A percentile compares a stretch with the other conserved stretches of the same genome.
Evolutionary conservation across 192 early-diverging fungal species (phyloP).

Genomic region (Entophlyctis luteolus): DNA sequence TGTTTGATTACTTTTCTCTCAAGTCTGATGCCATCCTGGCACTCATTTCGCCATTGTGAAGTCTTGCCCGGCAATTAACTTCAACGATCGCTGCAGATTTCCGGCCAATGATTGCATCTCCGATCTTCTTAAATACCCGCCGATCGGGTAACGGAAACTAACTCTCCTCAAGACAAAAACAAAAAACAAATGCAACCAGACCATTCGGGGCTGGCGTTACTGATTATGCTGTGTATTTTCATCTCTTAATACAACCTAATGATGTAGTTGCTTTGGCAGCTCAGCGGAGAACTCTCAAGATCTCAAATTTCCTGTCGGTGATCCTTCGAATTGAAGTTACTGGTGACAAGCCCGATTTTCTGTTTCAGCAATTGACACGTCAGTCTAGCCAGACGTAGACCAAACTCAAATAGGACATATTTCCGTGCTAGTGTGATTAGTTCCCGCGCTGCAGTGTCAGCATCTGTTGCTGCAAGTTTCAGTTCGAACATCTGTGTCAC

Average conservation of each 20-base stretch:
- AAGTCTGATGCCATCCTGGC: background rate
- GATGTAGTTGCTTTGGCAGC: slow-evolving; percentile 8
- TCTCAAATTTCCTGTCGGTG: slow-evolving; percentile 7
- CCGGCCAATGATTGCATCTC: slow-evolving; percentile 30
- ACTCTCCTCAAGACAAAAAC: slow-evolving; percentile 64
- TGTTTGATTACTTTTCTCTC: no score
- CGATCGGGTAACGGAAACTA: slow-evolving; percentile 75
- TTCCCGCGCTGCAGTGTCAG: background rate
- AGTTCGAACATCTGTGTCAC: no score
- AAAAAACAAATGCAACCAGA: slow-evolving; percentile 35
- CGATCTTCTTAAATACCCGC: slow-evolving; percentile 58
- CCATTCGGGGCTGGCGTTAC: slow-evolving; percentile 63
- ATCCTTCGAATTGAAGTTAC: background rate
- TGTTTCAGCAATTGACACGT: slow-evolving; percentile 29
- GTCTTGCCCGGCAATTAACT: slow-evolving; percentile 60
- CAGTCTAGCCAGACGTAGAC: background rate
- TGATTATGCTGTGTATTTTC: slow-evolving; percentile 58
- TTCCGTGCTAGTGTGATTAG: background rate
- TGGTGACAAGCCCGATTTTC: slow-evolving; percentile 18
- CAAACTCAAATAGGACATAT: background rate
- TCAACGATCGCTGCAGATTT: slow-evolving; percentile 62
- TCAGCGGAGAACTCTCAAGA: slow-evolving; percentile 11
- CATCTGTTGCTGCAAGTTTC: background rate
- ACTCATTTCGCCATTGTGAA: slow-evolving; percentile 55
- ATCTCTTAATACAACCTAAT: slow-evolving; percentile 33